Base-by-base conservation (phyloP, 2,329 filamentous ascomycete species). In the Aspergillus fumigatus region DNA sequence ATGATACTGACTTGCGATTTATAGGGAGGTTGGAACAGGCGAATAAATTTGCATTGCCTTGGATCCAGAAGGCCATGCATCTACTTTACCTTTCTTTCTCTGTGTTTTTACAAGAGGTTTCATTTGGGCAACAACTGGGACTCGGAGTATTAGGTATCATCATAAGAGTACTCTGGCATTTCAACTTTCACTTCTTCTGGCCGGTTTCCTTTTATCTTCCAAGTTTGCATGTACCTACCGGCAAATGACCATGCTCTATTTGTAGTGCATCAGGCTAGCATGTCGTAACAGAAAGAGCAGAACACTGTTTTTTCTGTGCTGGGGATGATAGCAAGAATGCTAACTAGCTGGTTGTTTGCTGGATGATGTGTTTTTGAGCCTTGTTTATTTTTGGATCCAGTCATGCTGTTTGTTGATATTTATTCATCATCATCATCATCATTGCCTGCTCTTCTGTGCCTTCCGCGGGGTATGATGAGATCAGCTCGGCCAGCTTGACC, bases 11-110 rank as follows among this genome's bases (percentile, higher is more conserved):
- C 58, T 55, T 23, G 19, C 52, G 29, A 51, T 47, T 23, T 62
- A 41, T 57, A 75, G 73, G 68, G 77, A 80, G 63, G 76, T 79
- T 59, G 77, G 78, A 57, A 79, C 77, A 4, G 77, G 77, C 41
- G 77, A 79, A 68, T 79, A 65, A 61, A 5, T 23, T 53, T 23
- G n/a, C 5, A 23, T 43, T 17, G 40, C 11, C 19, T 23, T 23
- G 19, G 41, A 26, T 26, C 21, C 41, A 25, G 41, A 45, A 11
- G 23, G 43, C 21, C 43, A 7, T 47, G 21, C 23, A 11, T 47
- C 43, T 19, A 47, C 21, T 47, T 10, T 47, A 26, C 23, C 23
- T 23, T 54, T 40, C 23, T 32, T 54, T 48, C 25, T 49, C 21
- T 54, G 38, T 47, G 41, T 48, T 53, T 43, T n/a, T 49, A 52